phyloP scores from a whole-genome alignment of 192 early-diverging fungal genomes.

The Backusella westeae region DNA sequence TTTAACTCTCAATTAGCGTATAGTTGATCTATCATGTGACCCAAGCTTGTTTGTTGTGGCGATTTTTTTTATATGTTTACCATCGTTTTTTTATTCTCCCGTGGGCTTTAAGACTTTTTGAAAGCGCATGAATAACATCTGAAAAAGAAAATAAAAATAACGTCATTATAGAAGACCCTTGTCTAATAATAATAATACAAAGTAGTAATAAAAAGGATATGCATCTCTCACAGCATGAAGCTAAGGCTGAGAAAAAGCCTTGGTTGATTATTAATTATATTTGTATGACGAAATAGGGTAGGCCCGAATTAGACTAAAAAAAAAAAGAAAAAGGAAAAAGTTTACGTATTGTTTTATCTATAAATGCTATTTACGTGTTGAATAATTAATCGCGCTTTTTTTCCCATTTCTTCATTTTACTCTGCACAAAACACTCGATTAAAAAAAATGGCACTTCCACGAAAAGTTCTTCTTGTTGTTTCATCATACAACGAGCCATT shows the following conservation, averaged over 20 bases:
- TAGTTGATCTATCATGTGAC: too few species aligned
- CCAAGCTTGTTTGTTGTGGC: too few species aligned
- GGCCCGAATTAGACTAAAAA: background rate
- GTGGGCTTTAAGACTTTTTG: too few species aligned
- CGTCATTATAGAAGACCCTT: too few species aligned
- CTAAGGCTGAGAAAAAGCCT: background rate
- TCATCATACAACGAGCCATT: conserved; percentile 51
- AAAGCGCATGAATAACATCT: too few species aligned
- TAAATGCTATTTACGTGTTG: background rate
- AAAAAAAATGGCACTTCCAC: conserved; percentile 32
- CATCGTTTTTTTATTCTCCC: too few species aligned
- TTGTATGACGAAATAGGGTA: background rate
- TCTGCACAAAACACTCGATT: background rate
- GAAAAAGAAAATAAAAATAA: too few species aligned
- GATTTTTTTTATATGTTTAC: too few species aligned
- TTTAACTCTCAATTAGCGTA: too few species aligned
- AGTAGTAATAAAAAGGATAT: too few species aligned
- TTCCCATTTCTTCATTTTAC: background rate
- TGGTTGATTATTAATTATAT: conserved; percentile 2
- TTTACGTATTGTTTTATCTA: background rate
- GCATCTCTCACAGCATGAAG: too few species aligned
- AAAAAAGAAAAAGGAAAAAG: background rate
- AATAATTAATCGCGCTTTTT: background rate
- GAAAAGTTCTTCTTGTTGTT: conserved; percentile 48
- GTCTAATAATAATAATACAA: too few species aligned